These are phyloP conservation scores for Daedalea quercina DNA, from an alignment of 768 basidiomycete species.

Conservation along the genomic window DNA sequence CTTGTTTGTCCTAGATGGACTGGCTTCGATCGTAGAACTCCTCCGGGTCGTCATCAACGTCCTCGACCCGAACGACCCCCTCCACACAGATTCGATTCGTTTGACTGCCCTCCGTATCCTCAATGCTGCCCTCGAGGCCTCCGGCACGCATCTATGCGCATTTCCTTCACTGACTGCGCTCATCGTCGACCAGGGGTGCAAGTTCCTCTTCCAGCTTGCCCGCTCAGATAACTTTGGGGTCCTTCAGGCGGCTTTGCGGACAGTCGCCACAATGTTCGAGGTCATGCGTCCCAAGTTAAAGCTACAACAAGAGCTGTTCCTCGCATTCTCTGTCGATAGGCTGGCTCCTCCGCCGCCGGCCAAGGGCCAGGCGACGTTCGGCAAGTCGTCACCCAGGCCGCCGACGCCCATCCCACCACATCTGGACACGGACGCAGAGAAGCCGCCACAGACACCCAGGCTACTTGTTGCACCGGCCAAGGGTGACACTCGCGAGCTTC, in stretches of 20 bases:
- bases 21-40: constrained; percentile 89
- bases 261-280: constrained; percentile 82
- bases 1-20: no score
- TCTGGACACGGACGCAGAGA: constrained; percentile 16
- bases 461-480: constrained; percentile 68
- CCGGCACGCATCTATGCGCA: constrained; percentile 65
- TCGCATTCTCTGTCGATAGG: constrained; percentile 91
- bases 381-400: constrained; percentile 17
- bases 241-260: constrained; percentile 74
- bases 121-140: constrained; percentile 81
- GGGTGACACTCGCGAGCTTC: constrained; percentile 82
- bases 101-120: constrained; percentile 83
- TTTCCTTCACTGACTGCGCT: constrained; percentile 76
- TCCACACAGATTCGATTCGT: constrained; percentile 95
- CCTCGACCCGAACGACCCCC: constrained; percentile 88
- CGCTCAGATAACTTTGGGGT: constrained; percentile 82
- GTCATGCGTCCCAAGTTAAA: constrained; percentile 84
- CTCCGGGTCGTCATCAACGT: constrained; percentile 93
- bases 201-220: constrained; percentile 94
- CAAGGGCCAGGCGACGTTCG: constrained; percentile 14
- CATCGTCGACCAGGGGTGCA: constrained; percentile 86
- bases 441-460: constrained; percentile 31
- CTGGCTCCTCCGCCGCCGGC: constrained; percentile 49
- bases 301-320: constrained; percentile 90
- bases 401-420: constrained; percentile 29